Conservation (phyloP, 805 yeast species). For the Hanseniaspora vineae region DNA sequence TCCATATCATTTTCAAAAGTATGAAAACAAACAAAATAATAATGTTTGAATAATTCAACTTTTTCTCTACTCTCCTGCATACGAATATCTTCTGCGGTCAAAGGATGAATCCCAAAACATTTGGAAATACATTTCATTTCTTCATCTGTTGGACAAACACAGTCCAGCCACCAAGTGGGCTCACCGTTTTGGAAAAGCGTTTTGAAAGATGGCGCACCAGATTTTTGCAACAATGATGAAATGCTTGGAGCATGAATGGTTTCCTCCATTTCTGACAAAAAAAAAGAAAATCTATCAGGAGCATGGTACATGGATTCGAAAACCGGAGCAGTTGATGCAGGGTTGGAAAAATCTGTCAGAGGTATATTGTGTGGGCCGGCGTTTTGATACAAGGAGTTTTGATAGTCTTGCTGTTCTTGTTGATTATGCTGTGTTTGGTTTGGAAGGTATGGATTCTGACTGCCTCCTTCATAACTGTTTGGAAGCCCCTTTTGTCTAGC, state of each 20-base stretch:
- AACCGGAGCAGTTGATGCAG: background rate
- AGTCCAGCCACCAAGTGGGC: slow-evolving; percentile 94
- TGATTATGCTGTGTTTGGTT: background rate
- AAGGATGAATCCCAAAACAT: slow-evolving; percentile 89
- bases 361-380: too few relatives aligned
- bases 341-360: background rate
- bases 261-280: slow-evolving; percentile 69
- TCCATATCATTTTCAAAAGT: slow-evolving; percentile 73
- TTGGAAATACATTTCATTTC: slow-evolving; percentile 88
- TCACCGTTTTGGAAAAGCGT: slow-evolving; percentile 59
- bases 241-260: slow-evolving; percentile 85
- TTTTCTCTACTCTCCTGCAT: slow-evolving; percentile 91
- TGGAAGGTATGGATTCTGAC: background rate
- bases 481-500: background rate
- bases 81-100: slow-evolving; percentile 90
- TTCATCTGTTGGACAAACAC: slow-evolving; percentile 86
- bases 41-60: slow-evolving; percentile 82
- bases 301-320: slow-evolving; percentile 12
- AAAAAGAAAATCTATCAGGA: slow-evolving; percentile 77
- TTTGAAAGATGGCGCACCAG: slow-evolving; percentile 47
- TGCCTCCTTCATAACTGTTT: background rate
- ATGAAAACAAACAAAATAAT: slow-evolving; percentile 84
- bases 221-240: slow-evolving; percentile 47
- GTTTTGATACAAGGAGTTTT: too few relatives aligned
- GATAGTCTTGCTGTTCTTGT: too few relatives aligned